phyloP scores from a whole-genome alignment of 2,329 filamentous ascomycete genomes.

The Sporothrix curviconia region DNA sequence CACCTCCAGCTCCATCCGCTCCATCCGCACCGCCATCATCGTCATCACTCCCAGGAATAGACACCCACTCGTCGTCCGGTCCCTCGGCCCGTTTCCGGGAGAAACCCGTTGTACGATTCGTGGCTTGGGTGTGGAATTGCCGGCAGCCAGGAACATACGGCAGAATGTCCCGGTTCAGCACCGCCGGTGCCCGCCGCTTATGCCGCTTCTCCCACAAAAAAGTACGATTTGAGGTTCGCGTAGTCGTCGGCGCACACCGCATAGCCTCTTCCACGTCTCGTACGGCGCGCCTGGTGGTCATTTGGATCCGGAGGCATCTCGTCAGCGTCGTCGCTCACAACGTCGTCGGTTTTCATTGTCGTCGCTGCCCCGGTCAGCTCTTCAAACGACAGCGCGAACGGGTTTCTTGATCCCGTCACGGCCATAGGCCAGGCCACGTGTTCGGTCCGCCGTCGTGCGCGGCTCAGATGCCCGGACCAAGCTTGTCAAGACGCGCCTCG shows the following conservation, averaged over 20 bases:
- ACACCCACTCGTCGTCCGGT: not conserved
- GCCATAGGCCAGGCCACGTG: no score
- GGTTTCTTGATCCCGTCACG: no score
- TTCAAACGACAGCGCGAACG: no score
- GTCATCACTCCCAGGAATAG: not conserved
- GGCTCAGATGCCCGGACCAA: constrained; percentile 3
- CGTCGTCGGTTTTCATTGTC: no score
- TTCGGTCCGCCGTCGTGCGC: not conserved
- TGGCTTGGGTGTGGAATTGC: not conserved
- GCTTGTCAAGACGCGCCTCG: constrained; percentile 1
- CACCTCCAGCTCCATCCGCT: not conserved
- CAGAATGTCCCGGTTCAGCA: not conserved
- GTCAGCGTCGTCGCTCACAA: not conserved
- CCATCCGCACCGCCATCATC: not conserved
- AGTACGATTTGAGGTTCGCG: not conserved
- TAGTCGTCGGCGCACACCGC: constrained; percentile 12
- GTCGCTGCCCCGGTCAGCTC: no score
- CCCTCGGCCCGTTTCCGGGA: not conserved
- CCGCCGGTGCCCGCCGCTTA: constrained; percentile 6
- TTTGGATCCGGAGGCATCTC: no score
- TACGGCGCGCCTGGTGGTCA: constrained; percentile 7
- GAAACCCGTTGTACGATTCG: not conserved
- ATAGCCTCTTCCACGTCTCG: not conserved
- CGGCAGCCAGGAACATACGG: constrained; percentile 5
- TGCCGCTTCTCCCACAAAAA: constrained; percentile 10